Evolutionary conservation across 495 filamentous ascomycete species (phyloP), one percentile per base, ranked within the genome.

Genomic region (Aspergillus sclerotioniger): DNA sequence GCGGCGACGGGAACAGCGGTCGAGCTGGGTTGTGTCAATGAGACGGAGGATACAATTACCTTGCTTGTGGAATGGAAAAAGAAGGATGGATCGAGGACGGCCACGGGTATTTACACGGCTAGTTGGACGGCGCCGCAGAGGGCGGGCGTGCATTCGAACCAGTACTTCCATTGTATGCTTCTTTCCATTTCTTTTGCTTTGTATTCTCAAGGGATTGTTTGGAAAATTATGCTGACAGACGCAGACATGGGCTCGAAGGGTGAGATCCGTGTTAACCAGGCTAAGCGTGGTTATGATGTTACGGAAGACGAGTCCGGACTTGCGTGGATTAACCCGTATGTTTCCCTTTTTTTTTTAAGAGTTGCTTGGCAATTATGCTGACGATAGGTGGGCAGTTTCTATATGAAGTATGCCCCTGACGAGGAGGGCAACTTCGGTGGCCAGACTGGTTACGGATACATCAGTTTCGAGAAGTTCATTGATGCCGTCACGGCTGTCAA

Each of bases 381-480:
- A 57, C 35, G 20, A 21, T 32, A 35, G 32, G 19, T 33, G 32
- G 28, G 53, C 17, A 79, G 76, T 33, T 97, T 97, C 76, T 97
- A 97, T 67, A 97, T 97, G 92, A 84, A 87, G 63, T 97, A 96
- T 66, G 92, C 92, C 12, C 92, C 92, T 13, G 92, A 96, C 62
- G 92, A 96, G 70, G 90, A 96, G 70, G 92, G 92, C 16, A 96
- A 96, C 73, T 97, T 97, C 67, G 83, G 81, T 33, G 92, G 92
- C 19, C 92, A 96, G 71, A 88, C 85, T 7, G 92, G 92, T 0
- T 97, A 97, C 66, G 91, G 92, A 13, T 97, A 96, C 68, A 84
- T 96, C 59, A 90, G 86, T 54, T 93, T 96, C 67, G 92, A 97
- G 78, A 97, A 97, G 71, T 96, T 97, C 69, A 87, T 97, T 13